phyloP scores from a whole-genome alignment of 2,329 filamentous ascomycete genomes.

The Pseudocercospora crystallina region DNA sequence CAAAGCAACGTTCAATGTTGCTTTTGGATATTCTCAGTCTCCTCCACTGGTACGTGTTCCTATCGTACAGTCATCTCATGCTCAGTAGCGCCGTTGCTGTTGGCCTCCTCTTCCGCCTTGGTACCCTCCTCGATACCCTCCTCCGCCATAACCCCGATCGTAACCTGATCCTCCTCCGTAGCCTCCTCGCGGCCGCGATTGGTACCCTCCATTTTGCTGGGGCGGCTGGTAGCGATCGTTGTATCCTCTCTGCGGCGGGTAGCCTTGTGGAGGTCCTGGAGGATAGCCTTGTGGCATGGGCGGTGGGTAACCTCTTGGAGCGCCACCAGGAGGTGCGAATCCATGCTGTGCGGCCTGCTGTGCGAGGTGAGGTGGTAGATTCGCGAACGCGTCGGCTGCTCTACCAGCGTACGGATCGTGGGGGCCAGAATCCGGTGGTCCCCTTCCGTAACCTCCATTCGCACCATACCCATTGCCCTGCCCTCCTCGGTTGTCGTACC shows the following conservation, averaged over 20 bases:
- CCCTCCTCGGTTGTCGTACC: constrained; percentile 24
- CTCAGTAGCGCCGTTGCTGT: constrained; percentile 9
- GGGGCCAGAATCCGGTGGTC: constrained; percentile 1
- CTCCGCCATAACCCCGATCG: constrained; percentile 24
- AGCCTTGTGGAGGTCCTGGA: constrained; percentile 19
- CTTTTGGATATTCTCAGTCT: too few relatives aligned
- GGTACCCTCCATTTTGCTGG: constrained; percentile 1
- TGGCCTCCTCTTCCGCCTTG: constrained; percentile 30
- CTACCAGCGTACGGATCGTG: constrained; percentile 17
- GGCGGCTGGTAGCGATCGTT: too few relatives aligned
- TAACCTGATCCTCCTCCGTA: constrained; percentile 19
- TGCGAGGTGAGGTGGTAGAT: constrained; percentile 35
- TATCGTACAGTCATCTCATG: too few relatives aligned
- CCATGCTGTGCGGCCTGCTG: constrained; percentile 37
- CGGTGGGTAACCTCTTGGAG: constrained; percentile 14
- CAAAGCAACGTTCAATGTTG: too few relatives aligned
- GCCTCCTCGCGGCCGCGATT: constrained; percentile 20
- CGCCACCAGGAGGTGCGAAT: constrained; percentile 23
- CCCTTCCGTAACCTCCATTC: constrained; percentile 26
- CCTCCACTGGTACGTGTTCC: too few relatives aligned
- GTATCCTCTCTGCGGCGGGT: constrained; percentile 28
- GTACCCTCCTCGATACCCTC: constrained; percentile 26
- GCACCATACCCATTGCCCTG: constrained; percentile 28
- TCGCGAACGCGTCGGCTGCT: constrained; percentile 26
- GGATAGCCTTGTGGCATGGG: constrained; percentile 8